A percentile compares a stretch with the other conserved stretches of the same genome.
Evolutionary conservation across 805 yeast species (phyloP).

Genomic region (Wickerhamiella azymoides): DNA sequence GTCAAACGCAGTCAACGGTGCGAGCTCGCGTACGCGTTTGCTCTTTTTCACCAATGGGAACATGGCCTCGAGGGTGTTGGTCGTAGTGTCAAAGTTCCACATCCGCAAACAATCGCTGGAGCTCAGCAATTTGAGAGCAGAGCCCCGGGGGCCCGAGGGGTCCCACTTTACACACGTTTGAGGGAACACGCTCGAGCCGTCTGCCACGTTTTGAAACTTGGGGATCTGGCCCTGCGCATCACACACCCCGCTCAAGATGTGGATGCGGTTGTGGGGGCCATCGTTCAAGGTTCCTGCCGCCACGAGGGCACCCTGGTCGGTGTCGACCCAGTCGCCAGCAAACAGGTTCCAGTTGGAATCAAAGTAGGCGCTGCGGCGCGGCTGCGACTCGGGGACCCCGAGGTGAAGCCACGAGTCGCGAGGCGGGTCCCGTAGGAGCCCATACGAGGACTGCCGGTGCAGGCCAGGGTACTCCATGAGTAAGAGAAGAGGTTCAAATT

Average conservation of each 20-base stretch:
- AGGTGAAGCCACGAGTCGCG: constrained; percentile 12
- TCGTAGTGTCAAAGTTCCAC: constrained; percentile 36
- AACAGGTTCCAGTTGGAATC: constrained; percentile 39
- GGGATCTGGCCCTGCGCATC: constrained; percentile 6
- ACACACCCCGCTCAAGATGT: constrained; percentile 19
- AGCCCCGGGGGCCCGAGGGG: constrained; percentile 29
- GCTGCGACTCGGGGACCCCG: constrained; percentile 22
- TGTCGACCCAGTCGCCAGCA: constrained; percentile 38
- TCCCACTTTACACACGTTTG: constrained; percentile 67
- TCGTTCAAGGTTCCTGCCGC: constrained; percentile 74
- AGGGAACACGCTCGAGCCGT: constrained; percentile 48
- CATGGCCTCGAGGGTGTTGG: constrained; percentile 28
- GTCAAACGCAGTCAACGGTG: constrained; percentile 89
- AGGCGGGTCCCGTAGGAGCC: not conserved
- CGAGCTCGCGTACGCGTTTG: constrained; percentile 34
- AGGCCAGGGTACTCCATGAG: constrained; percentile 9
- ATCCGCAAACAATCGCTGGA: constrained; percentile 59
- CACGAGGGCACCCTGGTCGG: constrained; percentile 30
- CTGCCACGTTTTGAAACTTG: constrained; percentile 30
- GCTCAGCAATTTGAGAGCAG: constrained; percentile 38
- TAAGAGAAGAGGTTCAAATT: not conserved
- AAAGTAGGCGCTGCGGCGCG: constrained; percentile 20
- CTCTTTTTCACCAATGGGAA: constrained; percentile 30
- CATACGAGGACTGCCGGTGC: constrained; percentile 11
- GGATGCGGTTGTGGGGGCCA: constrained; percentile 51